Evolutionary conservation across 192 early-diverging fungal genomes (phyloP), one percentile per base, ranked within the genome.

Genomic region (Coemansia pectinata): DNA sequence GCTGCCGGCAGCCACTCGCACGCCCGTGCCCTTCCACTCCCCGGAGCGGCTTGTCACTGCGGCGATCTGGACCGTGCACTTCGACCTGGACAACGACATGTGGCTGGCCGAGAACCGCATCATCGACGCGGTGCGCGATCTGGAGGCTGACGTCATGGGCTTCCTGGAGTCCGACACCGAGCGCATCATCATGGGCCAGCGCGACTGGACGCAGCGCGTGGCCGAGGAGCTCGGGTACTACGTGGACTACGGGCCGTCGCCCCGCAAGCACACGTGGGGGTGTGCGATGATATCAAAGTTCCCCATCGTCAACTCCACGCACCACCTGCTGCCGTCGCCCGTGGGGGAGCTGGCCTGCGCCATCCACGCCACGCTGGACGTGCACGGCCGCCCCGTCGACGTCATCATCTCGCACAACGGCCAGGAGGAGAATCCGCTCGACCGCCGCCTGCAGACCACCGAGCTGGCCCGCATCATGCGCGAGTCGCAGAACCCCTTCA

Each of bases 41-140:
- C 86, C 88, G 36, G 83, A 90, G 66, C 88, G 90, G 47, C 66
- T 88, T 50, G 77, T 94, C 40, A 94, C 92, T 15, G 87, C 88
- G 36, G 91, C 85, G 61, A 94, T 94, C 67, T 94, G 92, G 92
- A 94, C 92, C 3, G 90, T 94, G 72, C 92, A 94, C 80, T 94
- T 94, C 78, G 91, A 88, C 34, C 81, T 94, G 42, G 92, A 94
- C 80, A 91, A 94, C 73, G 90, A 92, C 76, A 92, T 92, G 91
- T 94, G 89, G 89, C 87, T 87, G 69, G 90, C 89, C 62, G 90
- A 92, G 62, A 66, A 85, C 41, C 85, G 90, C 34, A 92, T 94
- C 78, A 86, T 88, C 36, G 87, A 86, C 50, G 89, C 85, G 4
- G 89, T 94, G 71, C 87, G 89, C 63, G 92, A 94, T 60, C 83